Evolutionary conservation across 2,329 filamentous ascomycete species (phyloP).

Genomic region (Xylariales sp.): DNA sequence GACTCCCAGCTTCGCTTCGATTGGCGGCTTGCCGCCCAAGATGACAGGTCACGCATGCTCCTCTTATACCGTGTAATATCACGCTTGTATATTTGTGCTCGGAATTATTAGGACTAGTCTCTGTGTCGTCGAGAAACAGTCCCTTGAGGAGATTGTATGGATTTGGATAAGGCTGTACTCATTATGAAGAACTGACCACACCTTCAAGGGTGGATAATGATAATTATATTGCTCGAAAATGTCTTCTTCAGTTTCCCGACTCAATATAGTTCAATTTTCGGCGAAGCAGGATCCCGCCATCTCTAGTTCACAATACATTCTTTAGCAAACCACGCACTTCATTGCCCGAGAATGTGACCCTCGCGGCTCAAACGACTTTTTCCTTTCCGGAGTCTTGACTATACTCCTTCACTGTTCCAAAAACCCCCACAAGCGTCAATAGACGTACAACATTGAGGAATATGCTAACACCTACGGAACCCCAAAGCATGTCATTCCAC

Average conservation of each 20-base stretch:
- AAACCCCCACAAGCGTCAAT: slow-evolving; percentile 45
- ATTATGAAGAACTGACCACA: slow-evolving; percentile 37
- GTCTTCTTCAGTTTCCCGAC: neutral
- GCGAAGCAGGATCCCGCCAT: neutral
- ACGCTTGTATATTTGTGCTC: slow-evolving; percentile 36
- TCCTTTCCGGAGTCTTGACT: slow-evolving; percentile 15
- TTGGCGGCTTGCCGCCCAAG: slow-evolving; percentile 26
- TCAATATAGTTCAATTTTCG: neutral
- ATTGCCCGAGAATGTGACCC: neutral
- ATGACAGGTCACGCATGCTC: slow-evolving; percentile 14
- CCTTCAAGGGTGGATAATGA: slow-evolving; percentile 41
- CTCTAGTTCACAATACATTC: neutral
- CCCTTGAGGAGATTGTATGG: slow-evolving; percentile 30
- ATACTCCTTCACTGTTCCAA: slow-evolving; percentile 40
- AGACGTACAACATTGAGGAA: slow-evolving; percentile 47
- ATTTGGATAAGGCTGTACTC: slow-evolving; percentile 42
- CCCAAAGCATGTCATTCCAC: slow-evolving; percentile 50
- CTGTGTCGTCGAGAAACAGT: slow-evolving; percentile 21
- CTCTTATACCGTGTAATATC: slow-evolving; percentile 31
- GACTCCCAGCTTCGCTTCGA: slow-evolving; percentile 33
- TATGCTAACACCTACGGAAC: slow-evolving; percentile 45
- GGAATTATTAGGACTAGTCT: slow-evolving; percentile 8
- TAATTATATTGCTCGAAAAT: slow-evolving; percentile 41
- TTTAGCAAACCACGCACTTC: neutral
- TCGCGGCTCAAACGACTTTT: slow-evolving; percentile 33